A percentile compares a stretch with the other conserved stretches of the same genome.
phyloP scores from a whole-genome alignment of 1,139 yeast genomes.

The Kodamaea sp. region DNA sequence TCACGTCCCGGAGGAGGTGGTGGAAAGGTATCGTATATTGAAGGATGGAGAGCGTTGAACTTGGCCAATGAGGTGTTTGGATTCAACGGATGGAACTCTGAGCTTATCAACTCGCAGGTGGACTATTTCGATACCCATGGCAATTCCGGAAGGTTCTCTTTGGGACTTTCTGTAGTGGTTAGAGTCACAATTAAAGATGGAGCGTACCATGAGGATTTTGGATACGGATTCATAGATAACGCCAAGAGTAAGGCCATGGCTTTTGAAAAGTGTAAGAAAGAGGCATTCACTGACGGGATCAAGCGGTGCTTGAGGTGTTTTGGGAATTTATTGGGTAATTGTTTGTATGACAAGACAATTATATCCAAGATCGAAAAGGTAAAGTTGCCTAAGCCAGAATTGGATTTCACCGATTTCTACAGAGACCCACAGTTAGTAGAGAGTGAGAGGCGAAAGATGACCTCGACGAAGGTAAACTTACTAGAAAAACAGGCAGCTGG shows the following conservation, averaged over 20 bases:
- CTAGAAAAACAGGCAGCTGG: constrained; percentile 8
- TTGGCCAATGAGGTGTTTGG: constrained; percentile 82
- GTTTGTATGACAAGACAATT: constrained; percentile 71
- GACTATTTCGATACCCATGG: constrained; percentile 69
- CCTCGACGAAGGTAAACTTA: constrained; percentile 12
- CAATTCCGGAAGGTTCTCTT: constrained; percentile 51
- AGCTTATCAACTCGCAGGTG: constrained; percentile 62
- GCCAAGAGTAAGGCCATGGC: constrained; percentile 71
- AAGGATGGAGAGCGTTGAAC: constrained; percentile 80
- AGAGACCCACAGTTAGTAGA: constrained; percentile 39
- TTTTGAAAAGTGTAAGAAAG: constrained; percentile 78
- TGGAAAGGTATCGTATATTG: constrained; percentile 65
- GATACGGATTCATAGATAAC: constrained; percentile 77
- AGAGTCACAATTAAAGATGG: constrained; percentile 75
- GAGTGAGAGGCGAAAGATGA: constrained; percentile 25
- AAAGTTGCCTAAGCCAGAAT: constrained; percentile 53
- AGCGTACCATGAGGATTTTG: constrained; percentile 76
- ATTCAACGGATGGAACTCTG: constrained; percentile 79
- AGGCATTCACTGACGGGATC: constrained; percentile 79
- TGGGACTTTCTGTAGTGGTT: constrained; percentile 72
- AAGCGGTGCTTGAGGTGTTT: constrained; percentile 76
- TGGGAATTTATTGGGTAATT: constrained; percentile 80
- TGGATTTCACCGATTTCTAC: constrained; percentile 48
- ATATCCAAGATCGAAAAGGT: constrained; percentile 57
- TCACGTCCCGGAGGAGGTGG: constrained; percentile 80